Percentiles rank a stretch among this genome's conserved stretches.
phyloP scores from a whole-genome alignment of 345 rosid genomes.

The Lepidium sativum region DNA sequence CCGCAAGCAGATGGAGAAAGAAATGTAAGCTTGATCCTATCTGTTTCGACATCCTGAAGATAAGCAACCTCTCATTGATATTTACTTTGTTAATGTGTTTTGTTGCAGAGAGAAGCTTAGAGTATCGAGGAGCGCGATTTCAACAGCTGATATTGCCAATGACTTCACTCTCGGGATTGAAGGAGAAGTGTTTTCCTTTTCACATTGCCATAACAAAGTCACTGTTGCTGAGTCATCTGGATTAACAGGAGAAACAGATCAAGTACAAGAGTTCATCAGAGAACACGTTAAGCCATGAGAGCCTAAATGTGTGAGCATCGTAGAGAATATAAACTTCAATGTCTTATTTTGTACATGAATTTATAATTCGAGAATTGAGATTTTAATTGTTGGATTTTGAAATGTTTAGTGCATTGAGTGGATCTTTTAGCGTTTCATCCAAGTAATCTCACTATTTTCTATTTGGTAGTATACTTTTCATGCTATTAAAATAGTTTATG shows the following conservation, averaged over 20 bases:
- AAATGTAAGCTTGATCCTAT: constrained; percentile 49
- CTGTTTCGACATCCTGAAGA: neutral
- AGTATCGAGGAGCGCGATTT: constrained; percentile 57
- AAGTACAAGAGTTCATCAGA: constrained; percentile 64
- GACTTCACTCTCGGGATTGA: constrained; percentile 66
- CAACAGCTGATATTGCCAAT: constrained; percentile 71
- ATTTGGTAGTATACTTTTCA: too few relatives aligned
- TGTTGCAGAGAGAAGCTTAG: constrained; percentile 3
- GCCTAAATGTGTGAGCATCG: neutral
- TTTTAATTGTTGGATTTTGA: neutral
- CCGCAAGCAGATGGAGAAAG: constrained; percentile 88
- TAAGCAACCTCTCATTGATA: neutral
- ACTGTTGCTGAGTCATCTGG: constrained; percentile 72
- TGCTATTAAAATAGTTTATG: neutral
- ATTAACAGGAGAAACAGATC: constrained; percentile 52
- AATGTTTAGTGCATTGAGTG: neutral
- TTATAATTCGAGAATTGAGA: constrained; percentile 5
- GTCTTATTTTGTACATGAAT: constrained; percentile 1
- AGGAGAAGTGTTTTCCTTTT: constrained; percentile 62
- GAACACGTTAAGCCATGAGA: constrained; percentile 60
- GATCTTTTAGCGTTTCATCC: neutral
- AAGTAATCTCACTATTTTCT: neutral
- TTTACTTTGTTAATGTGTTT: neutral
- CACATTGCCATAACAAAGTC: constrained; percentile 66
- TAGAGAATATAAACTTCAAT: neutral